Base-by-base conservation (phyloP, 768 basidiomycete species). In the Phylloporus sp. region DNA sequence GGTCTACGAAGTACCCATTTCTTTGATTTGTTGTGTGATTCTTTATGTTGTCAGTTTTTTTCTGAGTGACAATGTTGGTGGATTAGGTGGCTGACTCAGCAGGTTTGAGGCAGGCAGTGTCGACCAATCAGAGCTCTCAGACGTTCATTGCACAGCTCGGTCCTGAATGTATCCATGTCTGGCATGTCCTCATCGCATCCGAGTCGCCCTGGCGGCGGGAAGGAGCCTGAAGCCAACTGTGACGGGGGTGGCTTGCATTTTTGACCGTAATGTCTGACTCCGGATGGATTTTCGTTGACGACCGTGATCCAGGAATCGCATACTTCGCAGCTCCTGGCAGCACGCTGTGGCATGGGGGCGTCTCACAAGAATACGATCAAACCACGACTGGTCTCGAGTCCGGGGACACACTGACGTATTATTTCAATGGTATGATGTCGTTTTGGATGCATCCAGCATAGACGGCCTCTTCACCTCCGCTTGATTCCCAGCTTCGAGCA, bases 401-500 rank as follows among this genome's bases (percentile, higher is more conserved):
- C 4, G 26, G 49, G 15, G 42, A 29, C 21, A 23, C n/a, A 9
- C 5, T 13, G 20, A 43, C 20, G 18, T 52, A 34, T 36, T 43
- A 20, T 38, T 50, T 50, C 28, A 34, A 35, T 9, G 50, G 38
- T 52, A 45, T 21, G 18, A 5, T 32, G 20, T 32, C 18, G 18
- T 46, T 31, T n/a, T 42, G 17, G 10, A 21, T 26, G 17, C 8
- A 8, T 21, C 10, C 10, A 39, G 22, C 14, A 31, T 15, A 5
- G 5, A 17, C 29, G 21, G n/a, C 37, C 3, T 21, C 34, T 13
- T 37, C 32, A 18, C 29, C 28, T 39, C 20, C 21, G 6, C 22
- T 39, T 27, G 37, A 28, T 14, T 38, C 32, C 34, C 17, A 52
- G 50, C 49, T 18, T 52, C 34, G n/a, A 34, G 31, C 21, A 49